Evolutionary conservation across 169 alveolate genomes (phyloP).

Genomic region (Amoebophrya sp.): DNA sequence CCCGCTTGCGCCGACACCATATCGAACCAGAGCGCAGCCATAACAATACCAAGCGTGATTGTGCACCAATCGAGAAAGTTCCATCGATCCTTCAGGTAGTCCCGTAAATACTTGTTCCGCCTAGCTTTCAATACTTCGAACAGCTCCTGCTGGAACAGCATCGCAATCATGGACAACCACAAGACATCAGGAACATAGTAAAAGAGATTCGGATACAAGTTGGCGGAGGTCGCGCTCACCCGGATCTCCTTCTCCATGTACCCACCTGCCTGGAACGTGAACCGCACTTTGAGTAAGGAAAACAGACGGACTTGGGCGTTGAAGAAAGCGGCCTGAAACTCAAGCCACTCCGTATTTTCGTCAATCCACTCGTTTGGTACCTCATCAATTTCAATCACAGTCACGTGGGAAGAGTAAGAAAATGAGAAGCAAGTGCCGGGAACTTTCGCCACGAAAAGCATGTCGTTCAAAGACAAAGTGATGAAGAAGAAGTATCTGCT

Average conservation of each 20-base stretch:
- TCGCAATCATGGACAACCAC: background rate
- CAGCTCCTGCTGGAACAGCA: constrained; percentile 19
- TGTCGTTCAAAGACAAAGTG: too few species aligned
- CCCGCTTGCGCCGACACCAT: background rate
- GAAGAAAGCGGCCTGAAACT: constrained; percentile 14
- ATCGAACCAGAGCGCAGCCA: constrained; percentile 2
- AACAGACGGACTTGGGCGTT: background rate
- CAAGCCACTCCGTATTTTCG: constrained; percentile 11
- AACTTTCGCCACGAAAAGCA: too few species aligned
- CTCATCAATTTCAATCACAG: too few species aligned
- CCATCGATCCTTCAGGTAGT: background rate
- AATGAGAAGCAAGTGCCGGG: too few species aligned
- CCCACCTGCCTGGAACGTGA: background rate
- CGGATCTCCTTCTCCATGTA: background rate
- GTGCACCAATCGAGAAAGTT: constrained; percentile 21
- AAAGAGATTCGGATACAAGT: background rate
- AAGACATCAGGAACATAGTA: background rate
- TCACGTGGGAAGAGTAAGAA: too few species aligned
- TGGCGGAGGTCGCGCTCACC: background rate
- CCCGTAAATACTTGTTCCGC: background rate
- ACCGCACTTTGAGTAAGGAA: background rate
- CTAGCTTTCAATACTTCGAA: background rate
- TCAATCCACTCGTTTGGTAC: background rate
- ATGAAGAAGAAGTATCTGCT: too few species aligned
- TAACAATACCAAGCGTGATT: background rate